phyloP scores from a whole-genome alignment of 345 rosid genomes.

The Eucalyptus grandis region DNA sequence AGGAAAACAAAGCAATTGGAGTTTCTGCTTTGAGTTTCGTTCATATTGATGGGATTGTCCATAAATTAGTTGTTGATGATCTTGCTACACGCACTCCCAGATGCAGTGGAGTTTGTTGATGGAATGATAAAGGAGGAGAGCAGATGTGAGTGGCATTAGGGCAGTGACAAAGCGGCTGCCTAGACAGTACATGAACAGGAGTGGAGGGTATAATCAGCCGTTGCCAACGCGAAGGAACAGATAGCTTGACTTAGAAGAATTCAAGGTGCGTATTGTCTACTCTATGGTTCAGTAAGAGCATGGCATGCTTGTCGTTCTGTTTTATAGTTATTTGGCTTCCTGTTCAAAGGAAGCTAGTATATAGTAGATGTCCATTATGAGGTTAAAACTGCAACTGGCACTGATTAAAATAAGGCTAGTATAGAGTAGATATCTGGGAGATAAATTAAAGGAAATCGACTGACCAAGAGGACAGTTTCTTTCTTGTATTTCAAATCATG shows the following conservation, averaged over 20 bases:
- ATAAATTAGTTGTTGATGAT: background rate
- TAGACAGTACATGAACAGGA: constrained; percentile 79
- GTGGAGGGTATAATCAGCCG: constrained; percentile 69
- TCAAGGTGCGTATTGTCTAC: background rate
- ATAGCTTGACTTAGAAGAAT: background rate
- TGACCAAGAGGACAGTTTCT: background rate
- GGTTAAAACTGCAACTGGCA: background rate
- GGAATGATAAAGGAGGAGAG: background rate
- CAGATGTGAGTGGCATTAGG: constrained; percentile 64
- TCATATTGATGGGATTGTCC: background rate
- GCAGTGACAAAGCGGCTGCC: constrained; percentile 78
- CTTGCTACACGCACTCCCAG: background rate
- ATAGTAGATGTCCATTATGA: background rate
- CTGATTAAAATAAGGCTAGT: background rate
- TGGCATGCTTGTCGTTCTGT: background rate
- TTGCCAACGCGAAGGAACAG: constrained; percentile 59
- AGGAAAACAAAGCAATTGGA: background rate
- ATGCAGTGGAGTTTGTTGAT: background rate
- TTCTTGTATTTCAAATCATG: background rate
- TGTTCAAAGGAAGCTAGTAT: background rate
- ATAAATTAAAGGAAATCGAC: background rate
- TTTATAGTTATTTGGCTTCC: background rate
- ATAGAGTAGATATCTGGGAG: background rate
- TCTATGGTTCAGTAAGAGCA: background rate
- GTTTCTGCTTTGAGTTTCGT: constrained; percentile 13